A percentile compares a stretch with the other conserved stretches of the same genome.
Evolutionary conservation across 116 monocot species (phyloP).

Genomic region (Papilionanthe hybrid): DNA sequence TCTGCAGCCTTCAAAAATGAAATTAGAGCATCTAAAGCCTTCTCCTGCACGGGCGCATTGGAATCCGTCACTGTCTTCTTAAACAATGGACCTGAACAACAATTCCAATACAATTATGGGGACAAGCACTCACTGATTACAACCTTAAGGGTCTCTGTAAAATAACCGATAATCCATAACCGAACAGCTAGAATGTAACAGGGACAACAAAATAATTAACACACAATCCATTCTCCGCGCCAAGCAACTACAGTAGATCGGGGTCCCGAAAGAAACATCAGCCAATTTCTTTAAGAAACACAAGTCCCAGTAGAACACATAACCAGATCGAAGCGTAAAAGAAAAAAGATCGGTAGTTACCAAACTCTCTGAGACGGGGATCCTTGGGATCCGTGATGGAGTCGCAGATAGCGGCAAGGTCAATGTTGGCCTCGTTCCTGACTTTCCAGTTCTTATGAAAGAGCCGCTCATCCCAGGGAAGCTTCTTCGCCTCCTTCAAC

Average conservation of each 20-base stretch:
- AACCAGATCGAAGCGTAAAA: slow-evolving; percentile 5
- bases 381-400: slow-evolving; percentile 96
- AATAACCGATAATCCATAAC: not conserved
- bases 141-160: not conserved
- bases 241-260: not conserved
- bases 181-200: not conserved
- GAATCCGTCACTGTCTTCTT: slow-evolving; percentile 94
- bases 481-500: slow-evolving; percentile 98
- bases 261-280: not conserved
- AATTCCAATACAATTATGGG: not conserved
- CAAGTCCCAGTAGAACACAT: not conserved
- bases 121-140: not conserved
- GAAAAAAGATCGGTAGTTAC: slow-evolving; percentile 26
- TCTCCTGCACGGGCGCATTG: slow-evolving; percentile 98
- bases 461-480: slow-evolving; percentile 97
- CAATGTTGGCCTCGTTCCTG: slow-evolving; percentile 96
- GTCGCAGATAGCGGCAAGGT: slow-evolving; percentile 84
- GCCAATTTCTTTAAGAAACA: slow-evolving; percentile 4
- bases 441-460: slow-evolving; percentile 99
- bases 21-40: slow-evolving; percentile 93
- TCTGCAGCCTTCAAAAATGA: slow-evolving; percentile 84
- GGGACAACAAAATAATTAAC: slow-evolving; percentile 8
- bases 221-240: not conserved
- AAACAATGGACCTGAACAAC: slow-evolving; percentile 63
- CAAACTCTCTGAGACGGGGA: slow-evolving; percentile 83